These are phyloP conservation scores for Spathaspora sp. DNA, from an alignment of 1,139 yeast species.

Conservation along the genomic window DNA sequence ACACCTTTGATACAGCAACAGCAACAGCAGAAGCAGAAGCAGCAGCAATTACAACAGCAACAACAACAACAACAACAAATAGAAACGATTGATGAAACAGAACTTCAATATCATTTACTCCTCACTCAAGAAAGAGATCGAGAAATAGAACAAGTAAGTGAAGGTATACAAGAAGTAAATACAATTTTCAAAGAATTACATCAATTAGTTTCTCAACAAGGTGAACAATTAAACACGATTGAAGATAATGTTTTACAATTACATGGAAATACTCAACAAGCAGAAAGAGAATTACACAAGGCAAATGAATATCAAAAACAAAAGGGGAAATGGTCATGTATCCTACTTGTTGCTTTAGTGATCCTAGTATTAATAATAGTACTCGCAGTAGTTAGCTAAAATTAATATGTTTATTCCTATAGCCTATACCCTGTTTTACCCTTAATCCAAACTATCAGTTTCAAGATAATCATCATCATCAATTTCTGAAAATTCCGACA, in stretches of 20 bases:
- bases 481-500: constrained; percentile 3
- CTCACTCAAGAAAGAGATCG: constrained; percentile 71
- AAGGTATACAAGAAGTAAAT: constrained; percentile 81
- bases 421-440: not conserved
- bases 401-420: not conserved
- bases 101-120: constrained; percentile 69
- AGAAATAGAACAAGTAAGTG: constrained; percentile 70
- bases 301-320: constrained; percentile 75
- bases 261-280: constrained; percentile 68
- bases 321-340: constrained; percentile 74
- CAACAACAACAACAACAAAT: constrained; percentile 28
- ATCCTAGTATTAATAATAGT: constrained; percentile 39
- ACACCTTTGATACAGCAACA: constrained; percentile 24
- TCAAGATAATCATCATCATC: constrained; percentile 19
- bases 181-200: constrained; percentile 82
- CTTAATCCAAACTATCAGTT: constrained; percentile 10
- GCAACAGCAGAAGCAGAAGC: constrained; percentile 18
- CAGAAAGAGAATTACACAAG: constrained; percentile 63
- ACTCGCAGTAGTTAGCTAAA: constrained; percentile 36
- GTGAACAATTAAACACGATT: constrained; percentile 76
- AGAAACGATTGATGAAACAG: constrained; percentile 52
- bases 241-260: constrained; percentile 73
- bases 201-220: constrained; percentile 76
- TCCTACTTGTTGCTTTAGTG: constrained; percentile 49
- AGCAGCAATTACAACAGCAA: constrained; percentile 20